Conservation (phyloP, 129 eudicot genomes). For the Kitagawia praeruptora region DNA sequence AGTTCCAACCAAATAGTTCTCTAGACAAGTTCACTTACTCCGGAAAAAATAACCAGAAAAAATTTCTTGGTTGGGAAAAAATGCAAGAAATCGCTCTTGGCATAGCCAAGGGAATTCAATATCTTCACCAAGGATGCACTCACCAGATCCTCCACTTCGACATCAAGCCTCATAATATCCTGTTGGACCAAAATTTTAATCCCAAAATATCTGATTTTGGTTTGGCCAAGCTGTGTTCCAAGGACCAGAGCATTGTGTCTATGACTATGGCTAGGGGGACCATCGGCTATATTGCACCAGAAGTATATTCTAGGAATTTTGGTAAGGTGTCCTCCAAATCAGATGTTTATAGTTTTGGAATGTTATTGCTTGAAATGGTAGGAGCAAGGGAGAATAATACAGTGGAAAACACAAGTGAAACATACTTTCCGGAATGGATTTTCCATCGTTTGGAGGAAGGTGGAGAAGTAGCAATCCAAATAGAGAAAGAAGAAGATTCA, state of each 20-base stretch:
- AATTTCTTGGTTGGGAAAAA: background rate
- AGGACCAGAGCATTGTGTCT: too few relatives aligned
- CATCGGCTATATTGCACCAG: background rate
- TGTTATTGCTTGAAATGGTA: slow-evolving; percentile 1
- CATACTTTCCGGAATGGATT: slow-evolving; percentile 14
- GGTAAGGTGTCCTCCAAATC: background rate
- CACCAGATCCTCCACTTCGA: background rate
- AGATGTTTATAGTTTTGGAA: background rate
- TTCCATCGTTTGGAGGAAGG: background rate
- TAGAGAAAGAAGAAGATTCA: slow-evolving; percentile 3
- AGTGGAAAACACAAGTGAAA: background rate
- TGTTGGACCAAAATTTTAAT: background rate
- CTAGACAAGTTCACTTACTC: slow-evolving; percentile 4
- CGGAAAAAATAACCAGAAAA: background rate
- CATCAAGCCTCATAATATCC: background rate
- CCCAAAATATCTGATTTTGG: too few relatives aligned
- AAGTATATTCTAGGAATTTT: background rate
- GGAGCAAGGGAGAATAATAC: background rate
- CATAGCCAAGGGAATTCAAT: background rate
- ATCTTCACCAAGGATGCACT: background rate
- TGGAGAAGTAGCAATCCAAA: background rate
- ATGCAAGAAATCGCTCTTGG: background rate
- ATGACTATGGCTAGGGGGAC: background rate
- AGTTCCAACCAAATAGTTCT: background rate
- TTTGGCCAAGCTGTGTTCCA: too few relatives aligned